Base-by-base conservation (phyloP, 1,284 basidiomycete genomes). In the Trichosporon asahii region DNA sequence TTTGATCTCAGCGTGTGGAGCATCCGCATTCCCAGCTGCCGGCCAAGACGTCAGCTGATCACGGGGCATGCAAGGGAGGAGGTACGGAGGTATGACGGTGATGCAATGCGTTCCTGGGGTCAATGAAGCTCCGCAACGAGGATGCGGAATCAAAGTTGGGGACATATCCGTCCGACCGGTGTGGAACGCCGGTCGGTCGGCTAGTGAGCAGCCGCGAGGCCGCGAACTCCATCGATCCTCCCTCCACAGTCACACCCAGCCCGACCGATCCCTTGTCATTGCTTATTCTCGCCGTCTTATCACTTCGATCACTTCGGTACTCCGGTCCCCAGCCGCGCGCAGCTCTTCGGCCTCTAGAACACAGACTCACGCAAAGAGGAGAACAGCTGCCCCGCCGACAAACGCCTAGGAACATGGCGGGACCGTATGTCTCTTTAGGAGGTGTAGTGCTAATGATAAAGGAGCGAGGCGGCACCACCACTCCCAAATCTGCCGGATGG, bases 401-500 rank as follows among this genome's bases (percentile, higher is more conserved):
- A 12, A 37, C 35, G 14, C 29, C 57, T 12, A 15, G 33, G 2
- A 33, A 12, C 2, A 61, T 61, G 57, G 57, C 57, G 29, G 57
- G 57, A 61, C 29, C 57, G 57, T 61, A 14, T 3, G 57, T 61
- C n/a, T 5, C 15, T 8, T 18, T 14, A 12, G 12, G 37, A 40
- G n/a, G 18, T 4, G 7, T 3, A n/a, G 44, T n/a, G 33, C 66
- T 55, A 14, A 37, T 27, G 25, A n/a, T 55, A 31, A 31, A 66
- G 69, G 29, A 25, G 64, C 63, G 40, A 64, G 60, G 21, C 33
- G 67, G 66, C 60, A 64, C 72, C 65, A 75, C 76, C 55, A 14
- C 35, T 14, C 11, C 35, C 35, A n/a, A n/a, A n/a, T n/a, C n/a
- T n/a, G 74, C 72, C 68, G 67, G 75, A 7, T 64, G 78, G 79